phyloP scores from a whole-genome alignment of 192 early-diverging fungal genomes.

The Coemansia sp. region DNA sequence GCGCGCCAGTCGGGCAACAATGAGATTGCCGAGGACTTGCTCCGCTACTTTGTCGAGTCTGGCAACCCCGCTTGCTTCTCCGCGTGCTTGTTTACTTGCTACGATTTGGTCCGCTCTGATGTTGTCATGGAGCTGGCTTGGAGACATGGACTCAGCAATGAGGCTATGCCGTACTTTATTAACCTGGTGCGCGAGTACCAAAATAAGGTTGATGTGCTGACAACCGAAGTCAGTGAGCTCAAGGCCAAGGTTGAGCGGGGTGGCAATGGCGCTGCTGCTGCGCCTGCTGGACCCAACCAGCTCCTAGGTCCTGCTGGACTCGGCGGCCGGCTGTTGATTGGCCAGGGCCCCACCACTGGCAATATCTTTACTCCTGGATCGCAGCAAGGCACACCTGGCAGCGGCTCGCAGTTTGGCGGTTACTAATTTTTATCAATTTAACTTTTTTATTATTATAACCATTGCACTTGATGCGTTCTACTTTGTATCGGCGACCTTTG shows the following conservation, averaged over 20 bases:
- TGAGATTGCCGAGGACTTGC: conserved; percentile 90
- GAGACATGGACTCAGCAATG: conserved; percentile 85
- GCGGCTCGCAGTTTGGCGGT: conserved; percentile 37
- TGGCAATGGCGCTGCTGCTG: conserved; percentile 23
- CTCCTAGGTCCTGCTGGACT: conserved; percentile 67
- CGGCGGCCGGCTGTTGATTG: conserved; percentile 76
- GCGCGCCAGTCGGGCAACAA: conserved; percentile 86
- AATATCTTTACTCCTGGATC: conserved; percentile 25
- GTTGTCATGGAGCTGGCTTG: conserved; percentile 92
- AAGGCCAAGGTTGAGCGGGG: conserved; percentile 58
- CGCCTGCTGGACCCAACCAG: conserved; percentile 48
- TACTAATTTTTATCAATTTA: conserved; percentile 13
- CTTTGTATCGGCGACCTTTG: neutral
- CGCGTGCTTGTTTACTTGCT: conserved; percentile 90
- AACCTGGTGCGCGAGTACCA: conserved; percentile 86
- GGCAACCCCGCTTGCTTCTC: conserved; percentile 94
- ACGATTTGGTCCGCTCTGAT: conserved; percentile 91
- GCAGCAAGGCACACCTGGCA: conserved; percentile 26
- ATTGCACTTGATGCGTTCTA: neutral
- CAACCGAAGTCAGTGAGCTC: conserved; percentile 59
- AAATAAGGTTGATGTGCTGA: conserved; percentile 71
- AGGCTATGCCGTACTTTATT: conserved; percentile 98
- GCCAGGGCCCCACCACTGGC: conserved; percentile 20
- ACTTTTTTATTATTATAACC: neutral
- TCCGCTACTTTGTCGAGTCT: conserved; percentile 93